These are phyloP conservation scores for Thermomucor indicae-seudaticae DNA, from an alignment of 371 early-diverging fungal genomes.

Conservation along the genomic window DNA sequence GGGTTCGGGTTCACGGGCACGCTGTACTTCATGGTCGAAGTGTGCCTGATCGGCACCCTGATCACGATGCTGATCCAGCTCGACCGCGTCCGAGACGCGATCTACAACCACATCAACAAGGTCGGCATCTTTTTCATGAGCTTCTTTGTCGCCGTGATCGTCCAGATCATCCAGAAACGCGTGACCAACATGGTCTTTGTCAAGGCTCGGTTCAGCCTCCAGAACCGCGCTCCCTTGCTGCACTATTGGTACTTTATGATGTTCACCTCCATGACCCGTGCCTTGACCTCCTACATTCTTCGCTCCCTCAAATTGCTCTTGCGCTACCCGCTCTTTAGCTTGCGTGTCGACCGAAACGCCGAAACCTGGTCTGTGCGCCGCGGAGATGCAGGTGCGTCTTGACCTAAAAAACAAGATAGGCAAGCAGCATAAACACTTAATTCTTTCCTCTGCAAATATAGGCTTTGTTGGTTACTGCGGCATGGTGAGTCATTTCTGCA, in stretches of 20 bases:
- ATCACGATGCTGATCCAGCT: slow-evolving; percentile 28
- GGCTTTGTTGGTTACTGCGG: slow-evolving; percentile 47
- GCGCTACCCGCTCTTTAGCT: slow-evolving; percentile 41
- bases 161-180: slow-evolving; percentile 41
- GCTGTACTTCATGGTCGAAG: slow-evolving; percentile 42
- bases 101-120: slow-evolving; percentile 11
- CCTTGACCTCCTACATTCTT: slow-evolving; percentile 44
- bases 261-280: slow-evolving; percentile 47
- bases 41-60: slow-evolving; percentile 26
- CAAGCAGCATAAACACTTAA: neutral
- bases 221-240: slow-evolving; percentile 35
- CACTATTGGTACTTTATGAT: slow-evolving; percentile 53
- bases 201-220: slow-evolving; percentile 24
- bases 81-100: slow-evolving; percentile 25
- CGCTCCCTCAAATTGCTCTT: slow-evolving; percentile 34
- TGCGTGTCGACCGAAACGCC: slow-evolving; percentile 45
- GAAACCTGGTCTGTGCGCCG: slow-evolving; percentile 53
- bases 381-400: slow-evolving; percentile 38
- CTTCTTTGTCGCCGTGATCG: slow-evolving; percentile 39
- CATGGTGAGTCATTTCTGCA: slow-evolving; percentile 45
- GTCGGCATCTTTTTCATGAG: slow-evolving; percentile 38
- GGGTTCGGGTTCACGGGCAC: slow-evolving; percentile 50
- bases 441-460: neutral
- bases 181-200: slow-evolving; percentile 38
- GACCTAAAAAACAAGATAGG: neutral